A percentile compares a stretch with the other conserved stretches of the same genome.
phyloP scores from a whole-genome alignment of 192 early-diverging fungal species.

The Linnemannia zychae region DNA sequence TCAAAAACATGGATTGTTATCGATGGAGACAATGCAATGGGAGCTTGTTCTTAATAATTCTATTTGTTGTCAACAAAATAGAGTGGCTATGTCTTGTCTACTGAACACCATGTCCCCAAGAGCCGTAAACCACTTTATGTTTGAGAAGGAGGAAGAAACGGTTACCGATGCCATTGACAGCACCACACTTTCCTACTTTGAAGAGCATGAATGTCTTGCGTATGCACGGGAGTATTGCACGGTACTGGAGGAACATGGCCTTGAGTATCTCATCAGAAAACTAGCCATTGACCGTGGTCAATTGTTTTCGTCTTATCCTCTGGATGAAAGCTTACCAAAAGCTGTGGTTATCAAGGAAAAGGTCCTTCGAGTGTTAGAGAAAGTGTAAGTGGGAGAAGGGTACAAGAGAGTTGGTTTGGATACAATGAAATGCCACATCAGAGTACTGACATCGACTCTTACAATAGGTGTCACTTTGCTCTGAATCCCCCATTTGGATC shows the following conservation, averaged over 20 bases:
- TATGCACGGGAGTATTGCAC: neutral
- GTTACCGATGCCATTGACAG: neutral
- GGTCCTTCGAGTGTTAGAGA: constrained; percentile 14
- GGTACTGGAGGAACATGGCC: neutral
- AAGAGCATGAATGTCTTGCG: neutral
- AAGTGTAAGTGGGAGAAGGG: too few relatives aligned
- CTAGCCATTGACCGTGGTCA: neutral
- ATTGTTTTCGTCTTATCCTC: neutral
- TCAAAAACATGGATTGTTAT: too few relatives aligned
- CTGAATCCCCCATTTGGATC: neutral
- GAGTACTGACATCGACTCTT: too few relatives aligned
- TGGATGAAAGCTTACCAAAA: neutral
- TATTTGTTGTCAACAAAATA: too few relatives aligned
- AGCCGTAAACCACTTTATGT: neutral
- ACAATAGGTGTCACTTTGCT: constrained; percentile 9
- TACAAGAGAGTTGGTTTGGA: too few relatives aligned
- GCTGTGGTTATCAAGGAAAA: neutral
- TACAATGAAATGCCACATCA: too few relatives aligned
- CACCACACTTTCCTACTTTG: neutral
- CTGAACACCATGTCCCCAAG: neutral
- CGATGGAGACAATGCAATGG: too few relatives aligned
- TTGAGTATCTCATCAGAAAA: neutral
- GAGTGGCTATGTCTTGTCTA: neutral
- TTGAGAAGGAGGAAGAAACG: neutral
- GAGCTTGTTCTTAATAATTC: too few relatives aligned